These are phyloP conservation scores for Coemansia sp. DNA, from an alignment of 192 early-diverging fungal genomes.

Conservation along the genomic window DNA sequence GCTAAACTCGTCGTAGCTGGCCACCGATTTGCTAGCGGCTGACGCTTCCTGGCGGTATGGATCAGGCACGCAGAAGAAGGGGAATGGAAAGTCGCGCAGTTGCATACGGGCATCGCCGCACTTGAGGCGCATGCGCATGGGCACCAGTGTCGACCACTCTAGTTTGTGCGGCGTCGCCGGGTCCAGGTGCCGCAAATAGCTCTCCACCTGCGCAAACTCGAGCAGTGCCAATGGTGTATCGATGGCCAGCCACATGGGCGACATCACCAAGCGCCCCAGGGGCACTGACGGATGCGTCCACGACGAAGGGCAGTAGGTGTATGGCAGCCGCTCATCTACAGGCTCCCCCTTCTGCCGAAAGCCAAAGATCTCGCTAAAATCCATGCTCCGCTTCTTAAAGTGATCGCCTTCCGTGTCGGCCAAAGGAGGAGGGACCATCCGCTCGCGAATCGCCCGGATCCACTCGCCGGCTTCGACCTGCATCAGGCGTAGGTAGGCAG, in stretches of 20 bases:
- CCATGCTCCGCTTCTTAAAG: slow-evolving; percentile 6
- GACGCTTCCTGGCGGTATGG: slow-evolving; percentile 25
- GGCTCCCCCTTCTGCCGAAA: slow-evolving; percentile 4
- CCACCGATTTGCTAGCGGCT: not conserved
- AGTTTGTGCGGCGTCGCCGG: slow-evolving; percentile 37
- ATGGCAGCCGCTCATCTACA: slow-evolving; percentile 18
- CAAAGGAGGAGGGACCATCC: slow-evolving; percentile 30
- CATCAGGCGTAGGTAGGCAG: slow-evolving; percentile 31
- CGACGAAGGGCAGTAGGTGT: slow-evolving; percentile 30
- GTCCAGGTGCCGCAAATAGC: slow-evolving; percentile 48
- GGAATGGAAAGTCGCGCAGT: slow-evolving; percentile 51
- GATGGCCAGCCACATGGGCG: slow-evolving; percentile 31
- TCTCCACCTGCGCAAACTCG: slow-evolving; percentile 40
- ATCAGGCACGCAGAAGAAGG: slow-evolving; percentile 47
- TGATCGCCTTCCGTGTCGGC: not conserved
- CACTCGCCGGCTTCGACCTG: slow-evolving; percentile 37
- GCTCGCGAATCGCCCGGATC: slow-evolving; percentile 38
- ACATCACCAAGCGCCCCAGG: slow-evolving; percentile 37
- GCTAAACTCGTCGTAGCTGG: slow-evolving; percentile 34
- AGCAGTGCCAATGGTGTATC: slow-evolving; percentile 41
- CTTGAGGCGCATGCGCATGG: slow-evolving; percentile 40
- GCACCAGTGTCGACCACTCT: slow-evolving; percentile 45
- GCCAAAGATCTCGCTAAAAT: slow-evolving; percentile 40
- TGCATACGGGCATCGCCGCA: slow-evolving; percentile 44
- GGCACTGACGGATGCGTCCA: slow-evolving; percentile 46